Evolutionary conservation across 768 basidiomycete species (phyloP), one percentile per base, ranked within the genome.

Genomic region (Pleurotus cornucopiae): DNA sequence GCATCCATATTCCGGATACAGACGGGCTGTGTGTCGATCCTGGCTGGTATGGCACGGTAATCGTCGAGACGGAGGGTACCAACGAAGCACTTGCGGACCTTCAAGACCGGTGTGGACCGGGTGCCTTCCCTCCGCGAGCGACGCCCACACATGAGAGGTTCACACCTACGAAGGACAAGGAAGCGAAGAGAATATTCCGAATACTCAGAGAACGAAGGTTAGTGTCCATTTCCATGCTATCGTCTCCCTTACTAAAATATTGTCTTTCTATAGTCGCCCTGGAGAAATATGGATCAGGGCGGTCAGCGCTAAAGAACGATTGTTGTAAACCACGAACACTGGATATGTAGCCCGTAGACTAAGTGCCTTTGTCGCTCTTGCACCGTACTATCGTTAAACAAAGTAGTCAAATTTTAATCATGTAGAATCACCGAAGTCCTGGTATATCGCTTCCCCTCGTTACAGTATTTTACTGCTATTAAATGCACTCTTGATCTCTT

Each of bases 61-160:
- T 94, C 23, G 80, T 94, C 21, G 91, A 94, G 73, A 84, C 89
- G 9, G 90, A 93, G 66, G 91, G 91, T 39, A 94, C 92, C 43
- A 88, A 92, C 65, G 92, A 94, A 64, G 84, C 88, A 7, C 77
- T 92, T 21, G 82, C 80, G 16, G 92, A 93, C 68, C 74, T 94
- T 58, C 87, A 88, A 61, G 79, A 76, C 48, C 80, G 91, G 3
- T 91, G 90, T 69, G 81, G 86, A 1, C 78, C 78, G 6, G 81
- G 82, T 0, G 82, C 76, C 7, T 88, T 88, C 64, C 85, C 89
- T 26, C 82, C 83, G 0, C 72, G 85, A 43, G 77, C 79, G 6
- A 70, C 74, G 46, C 72, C 69, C 0, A 54, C 70, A 0, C 69
- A 41, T 69, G 62, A 72, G 65, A 65, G 65, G 71, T 30, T 69